Base-by-base conservation (phyloP, 106 monocot species). In the Chionographis japonica region DNA sequence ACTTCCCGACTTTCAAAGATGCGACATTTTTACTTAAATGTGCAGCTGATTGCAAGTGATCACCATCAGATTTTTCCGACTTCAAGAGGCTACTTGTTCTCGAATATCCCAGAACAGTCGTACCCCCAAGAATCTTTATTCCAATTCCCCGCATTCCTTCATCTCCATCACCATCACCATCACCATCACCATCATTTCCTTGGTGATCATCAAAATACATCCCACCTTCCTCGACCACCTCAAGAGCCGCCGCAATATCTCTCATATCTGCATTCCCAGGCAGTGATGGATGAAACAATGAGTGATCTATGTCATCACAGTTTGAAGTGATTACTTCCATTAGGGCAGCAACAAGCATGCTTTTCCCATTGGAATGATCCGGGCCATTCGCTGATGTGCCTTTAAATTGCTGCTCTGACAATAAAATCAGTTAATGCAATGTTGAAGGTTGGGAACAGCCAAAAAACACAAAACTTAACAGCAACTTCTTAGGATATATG, bases 281-380 rank as follows among this genome's bases (percentile, higher is more conserved):
- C 65, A 98, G 76, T 15, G 80, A 60, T 53, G 87, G 85, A 61
- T 60, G 83, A 65, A 85, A 83, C 40, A 72, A 68, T 53, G 84
- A 70, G 39, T 58, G 35, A 37, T 91, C 83, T 66, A 74, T n/a
- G 50, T 72, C 72, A 58, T 98, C 98, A 78, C 98, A 90, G 61
- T 88, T 85, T 51, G 92, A 93, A 38, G 93, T 93, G 43, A 93
- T 68, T 56, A 98, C 81, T 52, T 98, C 98, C 98, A 98, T 98
- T 65, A 98, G 79, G 61, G 85, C 89, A 71, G 98, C 79, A 74
- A 98, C 93, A 77, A 93, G 98, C 98, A 98, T 98, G 87, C 98
- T 98, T 60, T 86, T 85, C 63, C 93, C 98, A 40, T 74, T 90
- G 27, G 69, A 85, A 56, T 56, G 66, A 77, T 72, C 81, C 51